Conservation (phyloP, 2,329 filamentous ascomycete species). For the Phoma sp. region DNA sequence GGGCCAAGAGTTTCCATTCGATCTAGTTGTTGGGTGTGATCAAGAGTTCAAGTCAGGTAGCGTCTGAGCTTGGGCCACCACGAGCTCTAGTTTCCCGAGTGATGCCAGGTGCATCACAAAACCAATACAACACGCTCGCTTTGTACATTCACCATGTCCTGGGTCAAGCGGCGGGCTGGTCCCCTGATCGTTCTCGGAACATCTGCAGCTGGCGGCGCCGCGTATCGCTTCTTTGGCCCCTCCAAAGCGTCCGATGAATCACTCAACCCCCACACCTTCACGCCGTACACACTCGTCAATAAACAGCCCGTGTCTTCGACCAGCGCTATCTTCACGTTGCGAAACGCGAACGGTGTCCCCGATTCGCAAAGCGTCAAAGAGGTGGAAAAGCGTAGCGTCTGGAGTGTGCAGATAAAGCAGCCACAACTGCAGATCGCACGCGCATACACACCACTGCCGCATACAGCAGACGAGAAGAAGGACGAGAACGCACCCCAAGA, state of each 20-base stretch:
- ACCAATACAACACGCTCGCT: background rate
- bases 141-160: conserved; percentile 31
- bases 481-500: conserved; percentile 43
- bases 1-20: too few relatives aligned
- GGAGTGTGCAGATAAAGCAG: conserved; percentile 93
- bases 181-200: conserved; percentile 42
- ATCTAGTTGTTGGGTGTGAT: too few relatives aligned
- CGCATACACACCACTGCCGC: conserved; percentile 87
- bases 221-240: conserved; percentile 39
- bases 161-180: conserved; percentile 37
- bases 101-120: conserved; percentile 1
- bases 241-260: conserved; percentile 35
- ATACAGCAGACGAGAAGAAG: conserved; percentile 48
- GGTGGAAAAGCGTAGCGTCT: conserved; percentile 69
- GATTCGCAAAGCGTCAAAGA: conserved; percentile 43
- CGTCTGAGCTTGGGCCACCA: conserved; percentile 3
- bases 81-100: conserved; percentile 4
- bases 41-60: background rate
- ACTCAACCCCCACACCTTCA: conserved; percentile 67
- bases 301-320: conserved; percentile 70
- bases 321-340: conserved; percentile 72
- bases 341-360: conserved; percentile 44
- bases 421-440: conserved; percentile 90
- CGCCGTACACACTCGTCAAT: conserved; percentile 68
- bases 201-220: conserved; percentile 43